Evolutionary conservation across 2,329 filamentous ascomycete species (phyloP).

Genomic region (Epichloe baconii): DNA sequence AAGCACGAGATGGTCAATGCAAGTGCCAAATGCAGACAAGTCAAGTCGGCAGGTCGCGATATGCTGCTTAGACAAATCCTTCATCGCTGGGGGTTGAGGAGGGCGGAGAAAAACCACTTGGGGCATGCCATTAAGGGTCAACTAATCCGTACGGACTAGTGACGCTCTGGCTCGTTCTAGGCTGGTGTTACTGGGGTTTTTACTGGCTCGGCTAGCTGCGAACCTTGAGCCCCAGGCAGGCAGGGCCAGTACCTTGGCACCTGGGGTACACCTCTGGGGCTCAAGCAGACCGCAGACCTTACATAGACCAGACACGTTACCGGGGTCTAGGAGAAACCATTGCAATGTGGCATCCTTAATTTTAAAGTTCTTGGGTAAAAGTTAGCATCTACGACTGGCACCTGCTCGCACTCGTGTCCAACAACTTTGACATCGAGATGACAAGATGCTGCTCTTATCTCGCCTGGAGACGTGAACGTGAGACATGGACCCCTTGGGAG

Average conservation of each 20-base stretch:
- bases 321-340: too few species aligned
- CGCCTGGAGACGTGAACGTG: too few species aligned
- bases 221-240: background rate
- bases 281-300: background rate
- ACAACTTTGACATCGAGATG: too few species aligned
- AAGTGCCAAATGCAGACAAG: background rate
- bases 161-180: background rate
- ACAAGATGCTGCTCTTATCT: too few species aligned
- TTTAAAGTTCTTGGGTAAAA: too few species aligned
- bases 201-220: background rate
- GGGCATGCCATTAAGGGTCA: background rate
- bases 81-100: background rate
- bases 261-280: background rate
- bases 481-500: too few species aligned
- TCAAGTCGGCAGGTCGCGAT: background rate
- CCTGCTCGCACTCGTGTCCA: too few species aligned
- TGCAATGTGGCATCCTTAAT: too few species aligned
- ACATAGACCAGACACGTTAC: too few species aligned
- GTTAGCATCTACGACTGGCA: too few species aligned
- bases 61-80: background rate
- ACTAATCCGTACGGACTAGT: too few species aligned
- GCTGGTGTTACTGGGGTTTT: background rate
- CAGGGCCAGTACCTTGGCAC: too few species aligned
- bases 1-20: background rate
- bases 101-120: background rate